These are phyloP conservation scores for Ceratonia siliqua DNA, from an alignment of 306 rosid genomes.

Conservation along the genomic window DNA sequence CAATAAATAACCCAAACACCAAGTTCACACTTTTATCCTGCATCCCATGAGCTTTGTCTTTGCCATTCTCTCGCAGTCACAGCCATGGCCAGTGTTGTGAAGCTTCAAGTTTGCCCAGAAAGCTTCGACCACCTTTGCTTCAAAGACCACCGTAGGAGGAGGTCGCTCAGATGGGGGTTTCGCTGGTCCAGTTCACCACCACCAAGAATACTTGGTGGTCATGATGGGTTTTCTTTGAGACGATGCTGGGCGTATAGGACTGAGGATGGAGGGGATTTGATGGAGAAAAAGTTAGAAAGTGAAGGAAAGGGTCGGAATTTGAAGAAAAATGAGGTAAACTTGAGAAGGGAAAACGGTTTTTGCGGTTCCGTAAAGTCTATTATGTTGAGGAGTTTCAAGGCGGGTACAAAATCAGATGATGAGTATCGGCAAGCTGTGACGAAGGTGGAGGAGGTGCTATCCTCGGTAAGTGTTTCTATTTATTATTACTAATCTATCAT, in stretches of 20 bases:
- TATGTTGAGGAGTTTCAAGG: constrained; percentile 51
- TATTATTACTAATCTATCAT: neutral
- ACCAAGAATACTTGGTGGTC: constrained; percentile 39
- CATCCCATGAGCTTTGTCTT: constrained; percentile 7
- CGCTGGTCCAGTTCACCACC: constrained; percentile 34
- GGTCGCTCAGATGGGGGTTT: constrained; percentile 42
- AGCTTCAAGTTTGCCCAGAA: constrained; percentile 59
- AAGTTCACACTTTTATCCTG: neutral
- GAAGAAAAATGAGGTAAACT: constrained; percentile 41
- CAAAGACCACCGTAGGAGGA: constrained; percentile 36
- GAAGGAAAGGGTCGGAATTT: constrained; percentile 35
- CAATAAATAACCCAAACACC: neutral
- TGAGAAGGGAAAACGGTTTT: constrained; percentile 56
- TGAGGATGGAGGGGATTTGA: constrained; percentile 57
- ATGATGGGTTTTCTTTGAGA: constrained; percentile 46
- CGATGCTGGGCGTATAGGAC: constrained; percentile 62
- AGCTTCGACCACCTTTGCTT: constrained; percentile 40
- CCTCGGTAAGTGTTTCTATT: constrained; percentile 51
- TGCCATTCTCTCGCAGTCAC: neutral
- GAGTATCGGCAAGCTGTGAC: constrained; percentile 63
- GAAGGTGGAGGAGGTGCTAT: constrained; percentile 68
- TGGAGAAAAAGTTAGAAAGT: constrained; percentile 42
- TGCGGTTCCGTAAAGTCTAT: constrained; percentile 60
- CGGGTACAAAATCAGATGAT: constrained; percentile 50
- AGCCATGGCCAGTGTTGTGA: constrained; percentile 55